phyloP scores from a whole-genome alignment of 2,329 filamentous ascomycete species.

The Aspergillus aculeatus region DNA sequence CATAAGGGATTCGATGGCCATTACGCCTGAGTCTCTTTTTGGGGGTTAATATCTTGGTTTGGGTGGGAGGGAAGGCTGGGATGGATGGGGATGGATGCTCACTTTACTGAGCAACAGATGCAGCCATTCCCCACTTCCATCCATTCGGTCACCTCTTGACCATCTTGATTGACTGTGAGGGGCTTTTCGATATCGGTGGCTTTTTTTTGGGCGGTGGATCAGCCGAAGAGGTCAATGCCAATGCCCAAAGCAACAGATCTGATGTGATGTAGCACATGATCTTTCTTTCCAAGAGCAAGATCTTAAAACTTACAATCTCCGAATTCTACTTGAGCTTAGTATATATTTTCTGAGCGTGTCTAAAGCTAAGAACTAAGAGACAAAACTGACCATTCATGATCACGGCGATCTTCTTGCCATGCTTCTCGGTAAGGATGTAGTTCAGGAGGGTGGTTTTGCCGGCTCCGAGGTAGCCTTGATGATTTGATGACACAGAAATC shows the following conservation, averaged over 20 bases:
- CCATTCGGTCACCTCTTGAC: constrained; percentile 86
- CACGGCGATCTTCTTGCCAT: constrained; percentile 97
- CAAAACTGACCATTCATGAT: constrained; percentile 77
- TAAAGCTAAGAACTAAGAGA: background rate
- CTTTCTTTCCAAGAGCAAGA: background rate
- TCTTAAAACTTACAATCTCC: constrained; percentile 65
- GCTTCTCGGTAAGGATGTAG: constrained; percentile 89
- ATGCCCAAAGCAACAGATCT: no score
- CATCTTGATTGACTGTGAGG: constrained; percentile 82
- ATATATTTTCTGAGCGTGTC: no score
- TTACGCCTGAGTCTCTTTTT: constrained; percentile 79
- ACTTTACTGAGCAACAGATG: constrained; percentile 97
- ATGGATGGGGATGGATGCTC: constrained; percentile 15
- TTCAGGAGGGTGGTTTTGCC: constrained; percentile 95
- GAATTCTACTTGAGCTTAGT: constrained; percentile 59
- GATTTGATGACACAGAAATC: background rate
- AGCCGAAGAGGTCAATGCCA: no score
- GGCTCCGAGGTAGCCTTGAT: constrained; percentile 81
- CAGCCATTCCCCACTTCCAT: constrained; percentile 95
- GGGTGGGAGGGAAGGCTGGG: no score
- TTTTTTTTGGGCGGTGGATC: no score
- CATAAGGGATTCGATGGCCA: constrained; percentile 94
- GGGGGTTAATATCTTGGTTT: no score
- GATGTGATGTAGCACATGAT: background rate
- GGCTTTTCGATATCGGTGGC: constrained; percentile 95